phyloP scores from a whole-genome alignment of 108 stramenopile species.

The Stephanodiscus minutulus region DNA sequence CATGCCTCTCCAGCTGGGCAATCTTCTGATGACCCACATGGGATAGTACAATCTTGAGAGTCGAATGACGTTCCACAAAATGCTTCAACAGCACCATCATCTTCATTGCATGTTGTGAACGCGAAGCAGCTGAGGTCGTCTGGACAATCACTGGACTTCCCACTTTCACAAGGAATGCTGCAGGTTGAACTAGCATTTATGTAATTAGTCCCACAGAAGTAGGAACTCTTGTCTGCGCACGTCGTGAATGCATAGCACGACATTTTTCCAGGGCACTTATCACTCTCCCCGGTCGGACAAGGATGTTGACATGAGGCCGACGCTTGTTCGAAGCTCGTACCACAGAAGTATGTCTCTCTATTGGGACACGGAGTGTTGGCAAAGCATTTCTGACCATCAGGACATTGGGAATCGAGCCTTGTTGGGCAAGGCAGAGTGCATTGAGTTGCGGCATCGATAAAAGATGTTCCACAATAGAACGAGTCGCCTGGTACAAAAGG shows the following conservation, averaged over 20 bases:
- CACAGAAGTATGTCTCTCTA: neutral
- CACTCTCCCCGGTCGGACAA: slow-evolving; percentile 33
- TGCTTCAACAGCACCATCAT: slow-evolving; percentile 36
- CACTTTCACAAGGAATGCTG: slow-evolving; percentile 60
- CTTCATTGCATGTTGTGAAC: slow-evolving; percentile 52
- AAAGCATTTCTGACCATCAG: slow-evolving; percentile 17
- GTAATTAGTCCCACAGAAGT: slow-evolving; percentile 54
- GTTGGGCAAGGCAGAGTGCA: slow-evolving; percentile 40
- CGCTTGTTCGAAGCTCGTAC: neutral
- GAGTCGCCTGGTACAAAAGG: slow-evolving; percentile 40
- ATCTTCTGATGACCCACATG: slow-evolving; percentile 41
- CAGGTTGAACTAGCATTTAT: slow-evolving; percentile 73
- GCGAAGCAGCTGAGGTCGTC: slow-evolving; percentile 77
- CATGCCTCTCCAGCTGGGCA: slow-evolving; percentile 40
- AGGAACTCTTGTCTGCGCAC: slow-evolving; percentile 35
- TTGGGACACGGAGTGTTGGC: slow-evolving; percentile 10
- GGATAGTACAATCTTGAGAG: slow-evolving; percentile 30
- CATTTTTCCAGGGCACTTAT: slow-evolving; percentile 29
- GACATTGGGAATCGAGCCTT: slow-evolving; percentile 27
- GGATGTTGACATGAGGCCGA: slow-evolving; percentile 24
- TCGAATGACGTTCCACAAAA: slow-evolving; percentile 37
- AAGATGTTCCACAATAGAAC: slow-evolving; percentile 44
- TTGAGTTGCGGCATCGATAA: slow-evolving; percentile 33
- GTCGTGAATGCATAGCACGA: slow-evolving; percentile 46
- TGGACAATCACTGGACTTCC: slow-evolving; percentile 66